Conservation (phyloP, 2,329 filamentous ascomycete species). For the Emericellopsis cladophorae region DNA sequence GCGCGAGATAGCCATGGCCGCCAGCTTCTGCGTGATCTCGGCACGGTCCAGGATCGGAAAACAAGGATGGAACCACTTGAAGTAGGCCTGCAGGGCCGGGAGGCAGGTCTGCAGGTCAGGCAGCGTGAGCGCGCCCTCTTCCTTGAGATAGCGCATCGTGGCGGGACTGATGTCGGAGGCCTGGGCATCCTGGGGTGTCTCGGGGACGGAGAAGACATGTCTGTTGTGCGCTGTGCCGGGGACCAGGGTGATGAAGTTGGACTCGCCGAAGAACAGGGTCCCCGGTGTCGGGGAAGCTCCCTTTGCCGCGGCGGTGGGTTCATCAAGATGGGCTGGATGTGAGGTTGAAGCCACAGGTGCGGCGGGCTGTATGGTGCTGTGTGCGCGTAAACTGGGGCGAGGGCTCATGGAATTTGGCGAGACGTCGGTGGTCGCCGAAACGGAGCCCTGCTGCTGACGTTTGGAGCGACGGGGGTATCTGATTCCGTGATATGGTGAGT, state of each 20-base stretch:
- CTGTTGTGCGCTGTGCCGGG: slow-evolving; percentile 8
- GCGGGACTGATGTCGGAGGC: slow-evolving; percentile 14
- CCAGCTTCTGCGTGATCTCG: slow-evolving; percentile 24
- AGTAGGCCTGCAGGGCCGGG: slow-evolving; percentile 35
- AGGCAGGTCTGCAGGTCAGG: slow-evolving; percentile 27
- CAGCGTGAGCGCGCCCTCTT: slow-evolving; percentile 29
- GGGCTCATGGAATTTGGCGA: slow-evolving; percentile 3
- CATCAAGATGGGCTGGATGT: not conserved
- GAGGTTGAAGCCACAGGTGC: not conserved
- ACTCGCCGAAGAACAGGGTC: slow-evolving; percentile 23
- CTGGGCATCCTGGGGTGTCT: slow-evolving; percentile 9
- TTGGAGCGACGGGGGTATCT: not conserved
- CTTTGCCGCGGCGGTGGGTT: not conserved
- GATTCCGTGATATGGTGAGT: not conserved
- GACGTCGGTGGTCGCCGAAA: not conserved
- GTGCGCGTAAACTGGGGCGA: not conserved
- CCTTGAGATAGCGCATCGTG: slow-evolving; percentile 33
- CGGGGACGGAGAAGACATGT: slow-evolving; percentile 16
- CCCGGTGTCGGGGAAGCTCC: slow-evolving; percentile 8
- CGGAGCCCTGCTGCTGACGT: not conserved
- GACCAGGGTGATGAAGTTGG: slow-evolving; percentile 23
- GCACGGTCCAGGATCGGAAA: slow-evolving; percentile 39
- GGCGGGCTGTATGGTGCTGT: not conserved
- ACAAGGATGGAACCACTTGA: slow-evolving; percentile 42
- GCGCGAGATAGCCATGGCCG: slow-evolving; percentile 28